Base-by-base conservation (phyloP, 1,284 basidiomycete genomes). In the Puccinia polysora region DNA sequence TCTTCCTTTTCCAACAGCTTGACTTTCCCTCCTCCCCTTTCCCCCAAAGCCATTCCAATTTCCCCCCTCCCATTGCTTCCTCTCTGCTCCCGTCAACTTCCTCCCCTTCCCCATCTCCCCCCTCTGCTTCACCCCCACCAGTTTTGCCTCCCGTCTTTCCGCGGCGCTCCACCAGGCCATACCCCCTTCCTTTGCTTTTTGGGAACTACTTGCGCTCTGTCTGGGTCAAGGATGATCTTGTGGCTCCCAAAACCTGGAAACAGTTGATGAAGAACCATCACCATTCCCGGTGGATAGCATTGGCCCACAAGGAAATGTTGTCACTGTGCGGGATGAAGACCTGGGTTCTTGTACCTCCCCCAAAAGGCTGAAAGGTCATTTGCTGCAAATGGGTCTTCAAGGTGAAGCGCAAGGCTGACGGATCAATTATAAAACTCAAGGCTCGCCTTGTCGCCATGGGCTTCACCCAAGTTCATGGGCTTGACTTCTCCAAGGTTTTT, bases 241-340 rank as follows among this genome's bases (percentile, higher is more conserved):
- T 50, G 4, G 52, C 63, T 7, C 63, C 63, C 7, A 65, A 65
- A 40, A 65, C 63, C 1, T 65, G 63, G 63, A 14, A 43, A 2
- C 63, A 65, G 25, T 20, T 65, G 3, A 15, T 34, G 2, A 50
- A 40, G 5, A 34, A 28, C 18, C 63, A 45, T 18, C 14, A 52
- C 10, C 18, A 53, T 7, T 18, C 1, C 8, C 47, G 28, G 20
- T 64, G 45, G 62, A 8, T 55, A 4, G 2, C 18, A 30, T 15
- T 25, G 20, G 52, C 52, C 4, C 4, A 28, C 12, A 25, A 55
- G 4, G 52, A 55, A 23, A n/a, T 55, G 14, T 28, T 30, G 15
- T 4, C 45, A 30, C 60, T 63, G 14, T 18, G 25, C 10, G 36
- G 38, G 1, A 63, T 63, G 60, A 20, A 10, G 3, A 63, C 60